Percentiles rank a stretch among this genome's conserved stretches.
Evolutionary conservation across 805 yeast genomes (phyloP).

Genomic region (Hanseniaspora opuntiae): DNA sequence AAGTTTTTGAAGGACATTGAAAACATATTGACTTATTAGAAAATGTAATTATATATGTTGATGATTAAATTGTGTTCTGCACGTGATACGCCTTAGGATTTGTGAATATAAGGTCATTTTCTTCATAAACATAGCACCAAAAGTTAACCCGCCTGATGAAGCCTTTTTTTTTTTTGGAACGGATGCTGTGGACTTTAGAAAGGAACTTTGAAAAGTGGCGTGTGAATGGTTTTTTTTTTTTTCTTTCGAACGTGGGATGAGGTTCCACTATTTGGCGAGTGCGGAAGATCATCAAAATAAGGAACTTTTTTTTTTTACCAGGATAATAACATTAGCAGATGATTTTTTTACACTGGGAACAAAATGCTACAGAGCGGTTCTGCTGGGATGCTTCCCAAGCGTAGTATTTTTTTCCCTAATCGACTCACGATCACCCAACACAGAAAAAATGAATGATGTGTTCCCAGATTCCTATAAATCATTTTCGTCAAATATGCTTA

Average conservation of each 20-base stretch:
- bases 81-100: background rate
- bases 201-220: no score
- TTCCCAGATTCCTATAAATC: constrained; percentile 21
- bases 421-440: background rate
- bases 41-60: background rate
- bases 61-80: background rate
- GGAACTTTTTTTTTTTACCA: no score
- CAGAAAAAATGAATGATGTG: constrained; percentile 21
- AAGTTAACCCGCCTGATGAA: background rate
- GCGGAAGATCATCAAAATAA: no score
- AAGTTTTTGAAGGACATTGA: constrained; percentile 9
- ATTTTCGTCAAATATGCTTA: background rate
- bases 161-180: background rate
- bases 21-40: background rate
- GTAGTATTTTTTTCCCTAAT: background rate
- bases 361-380: background rate
- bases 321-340: no score
- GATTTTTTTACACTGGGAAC: background rate
- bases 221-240: no score
- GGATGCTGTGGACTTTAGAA: no score
- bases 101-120: no score
- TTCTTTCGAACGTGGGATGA: no score
- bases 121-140: background rate
- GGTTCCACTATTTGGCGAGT: no score
- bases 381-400: no score